phyloP scores from a whole-genome alignment of 2,329 filamentous ascomycete genomes.

The Colletotrichum orchidophilum region DNA sequence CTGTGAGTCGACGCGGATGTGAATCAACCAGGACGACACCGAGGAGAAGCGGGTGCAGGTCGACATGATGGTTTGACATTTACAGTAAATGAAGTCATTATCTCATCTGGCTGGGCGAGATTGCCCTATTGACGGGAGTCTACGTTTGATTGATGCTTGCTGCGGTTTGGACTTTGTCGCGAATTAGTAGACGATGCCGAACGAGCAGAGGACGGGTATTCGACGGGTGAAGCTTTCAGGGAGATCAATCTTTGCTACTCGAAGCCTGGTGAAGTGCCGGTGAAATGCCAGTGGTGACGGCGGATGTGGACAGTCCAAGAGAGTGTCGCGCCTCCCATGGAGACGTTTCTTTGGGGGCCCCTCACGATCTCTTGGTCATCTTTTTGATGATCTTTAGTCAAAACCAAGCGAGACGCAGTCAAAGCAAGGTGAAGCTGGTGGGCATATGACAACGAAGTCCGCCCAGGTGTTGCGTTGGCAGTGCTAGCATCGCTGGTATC shows the following conservation, averaged over 20 bases:
- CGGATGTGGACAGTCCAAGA: neutral
- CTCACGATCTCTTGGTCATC: neutral
- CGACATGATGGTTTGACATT: constrained; percentile 12
- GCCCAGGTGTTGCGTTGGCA: neutral
- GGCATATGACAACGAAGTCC: neutral
- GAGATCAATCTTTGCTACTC: accelerated
- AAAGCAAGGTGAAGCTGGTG: neutral
- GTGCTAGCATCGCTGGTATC: accelerated
- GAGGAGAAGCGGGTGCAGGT: constrained; percentile 10
- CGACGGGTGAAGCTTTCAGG: neutral
- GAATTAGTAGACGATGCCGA: neutral
- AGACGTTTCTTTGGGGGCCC: accelerated
- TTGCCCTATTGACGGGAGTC: neutral
- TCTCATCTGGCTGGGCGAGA: constrained; percentile 11
- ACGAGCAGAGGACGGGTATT: neutral
- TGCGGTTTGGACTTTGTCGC: neutral
- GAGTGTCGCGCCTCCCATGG: neutral
- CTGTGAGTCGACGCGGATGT: constrained; percentile 12
- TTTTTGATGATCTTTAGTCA: neutral
- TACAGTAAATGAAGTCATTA: neutral
- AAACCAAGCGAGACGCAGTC: too few relatives aligned
- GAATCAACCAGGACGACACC: constrained; percentile 2
- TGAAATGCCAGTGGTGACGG: neutral
- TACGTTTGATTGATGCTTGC: accelerated
- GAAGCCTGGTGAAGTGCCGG: accelerated